Percentiles rank a stretch among this genome's conserved stretches.
Conservation (phyloP, 1,139 yeast genomes). For the Blastobotrys indianensis region DNA sequence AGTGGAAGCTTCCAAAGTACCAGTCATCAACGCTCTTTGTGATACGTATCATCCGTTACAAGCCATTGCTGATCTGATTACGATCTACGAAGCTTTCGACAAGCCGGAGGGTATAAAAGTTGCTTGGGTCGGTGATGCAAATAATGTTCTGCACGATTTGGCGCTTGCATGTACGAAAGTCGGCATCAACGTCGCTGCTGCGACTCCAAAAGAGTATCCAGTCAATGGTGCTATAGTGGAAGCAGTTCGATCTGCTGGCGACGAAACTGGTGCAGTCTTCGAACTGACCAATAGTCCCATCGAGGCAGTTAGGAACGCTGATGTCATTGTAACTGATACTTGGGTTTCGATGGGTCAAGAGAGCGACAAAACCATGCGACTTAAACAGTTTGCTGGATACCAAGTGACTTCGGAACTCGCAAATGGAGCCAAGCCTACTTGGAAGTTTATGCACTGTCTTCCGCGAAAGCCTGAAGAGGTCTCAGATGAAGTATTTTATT, state of each 20-base stretch:
- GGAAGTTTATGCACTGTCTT: conserved; percentile 95
- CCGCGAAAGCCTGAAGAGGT: conserved; percentile 96
- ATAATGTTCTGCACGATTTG: conserved; percentile 90
- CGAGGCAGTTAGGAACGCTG: conserved; percentile 64
- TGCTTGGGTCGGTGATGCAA: conserved; percentile 96
- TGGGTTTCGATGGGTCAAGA: conserved; percentile 99
- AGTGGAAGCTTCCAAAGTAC: conserved; percentile 63
- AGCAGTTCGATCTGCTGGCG: conserved; percentile 50
- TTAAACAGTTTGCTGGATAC: conserved; percentile 78
- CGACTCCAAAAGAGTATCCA: conserved; percentile 71
- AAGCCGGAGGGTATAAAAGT: conserved; percentile 60
- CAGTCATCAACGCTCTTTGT: conserved; percentile 88
- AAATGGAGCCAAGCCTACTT: conserved; percentile 56
- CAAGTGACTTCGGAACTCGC: conserved; percentile 72
- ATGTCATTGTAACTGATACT: conserved; percentile 91
- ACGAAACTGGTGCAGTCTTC: conserved; percentile 47
- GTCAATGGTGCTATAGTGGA: conserved; percentile 53
- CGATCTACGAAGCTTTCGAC: conserved; percentile 72
- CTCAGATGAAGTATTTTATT: conserved; percentile 83
- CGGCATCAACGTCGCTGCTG: conserved; percentile 78
- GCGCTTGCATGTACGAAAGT: conserved; percentile 83
- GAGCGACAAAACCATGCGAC: conserved; percentile 59
- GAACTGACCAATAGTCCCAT: conserved; percentile 68
- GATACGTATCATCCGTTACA: conserved; percentile 92
- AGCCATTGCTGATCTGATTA: conserved; percentile 84